Evolutionary conservation across 2,329 filamentous ascomycete species (phyloP).

Genomic region (Penicillium sp.): DNA sequence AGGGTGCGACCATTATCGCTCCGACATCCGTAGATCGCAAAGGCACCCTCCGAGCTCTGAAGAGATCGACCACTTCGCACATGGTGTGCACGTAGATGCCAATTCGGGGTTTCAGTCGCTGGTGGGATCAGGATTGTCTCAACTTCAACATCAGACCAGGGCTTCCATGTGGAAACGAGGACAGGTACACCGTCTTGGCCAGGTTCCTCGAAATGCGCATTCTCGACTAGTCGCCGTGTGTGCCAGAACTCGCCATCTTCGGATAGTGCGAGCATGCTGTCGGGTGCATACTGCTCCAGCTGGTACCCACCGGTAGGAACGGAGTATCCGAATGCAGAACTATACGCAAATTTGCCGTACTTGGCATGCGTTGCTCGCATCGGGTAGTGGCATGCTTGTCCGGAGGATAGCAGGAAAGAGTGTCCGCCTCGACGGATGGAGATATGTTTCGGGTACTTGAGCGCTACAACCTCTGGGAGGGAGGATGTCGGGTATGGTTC

Average conservation of each 20-base stretch:
- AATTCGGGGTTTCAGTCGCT: slow-evolving; percentile 41
- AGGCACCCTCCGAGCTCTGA: slow-evolving; percentile 75
- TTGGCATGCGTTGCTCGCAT: slow-evolving; percentile 83
- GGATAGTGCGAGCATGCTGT: slow-evolving; percentile 76
- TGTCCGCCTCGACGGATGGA: slow-evolving; percentile 74
- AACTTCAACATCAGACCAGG: slow-evolving; percentile 65
- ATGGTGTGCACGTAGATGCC: slow-evolving; percentile 48
- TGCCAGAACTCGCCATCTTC: slow-evolving; percentile 84
- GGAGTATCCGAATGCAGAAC: slow-evolving; percentile 75
- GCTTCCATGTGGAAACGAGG: slow-evolving; percentile 72
- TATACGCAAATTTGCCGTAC: slow-evolving; percentile 80
- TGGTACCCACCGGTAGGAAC: slow-evolving; percentile 77
- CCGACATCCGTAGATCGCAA: slow-evolving; percentile 70
- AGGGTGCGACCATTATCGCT: slow-evolving; percentile 64
- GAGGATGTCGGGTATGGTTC: slow-evolving; percentile 44
- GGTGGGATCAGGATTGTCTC: slow-evolving; percentile 47
- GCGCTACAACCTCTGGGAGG: slow-evolving; percentile 56
- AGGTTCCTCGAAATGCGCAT: slow-evolving; percentile 66
- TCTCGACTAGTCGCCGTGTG: slow-evolving; percentile 70
- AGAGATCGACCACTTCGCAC: slow-evolving; percentile 60
- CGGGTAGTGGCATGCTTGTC: slow-evolving; percentile 81
- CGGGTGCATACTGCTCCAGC: slow-evolving; percentile 76
- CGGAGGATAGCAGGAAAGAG: slow-evolving; percentile 75
- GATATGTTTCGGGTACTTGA: slow-evolving; percentile 76
- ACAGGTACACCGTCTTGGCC: slow-evolving; percentile 58